phyloP scores from a whole-genome alignment of 768 basidiomycete genomes.

The Clavaria fumosa region DNA sequence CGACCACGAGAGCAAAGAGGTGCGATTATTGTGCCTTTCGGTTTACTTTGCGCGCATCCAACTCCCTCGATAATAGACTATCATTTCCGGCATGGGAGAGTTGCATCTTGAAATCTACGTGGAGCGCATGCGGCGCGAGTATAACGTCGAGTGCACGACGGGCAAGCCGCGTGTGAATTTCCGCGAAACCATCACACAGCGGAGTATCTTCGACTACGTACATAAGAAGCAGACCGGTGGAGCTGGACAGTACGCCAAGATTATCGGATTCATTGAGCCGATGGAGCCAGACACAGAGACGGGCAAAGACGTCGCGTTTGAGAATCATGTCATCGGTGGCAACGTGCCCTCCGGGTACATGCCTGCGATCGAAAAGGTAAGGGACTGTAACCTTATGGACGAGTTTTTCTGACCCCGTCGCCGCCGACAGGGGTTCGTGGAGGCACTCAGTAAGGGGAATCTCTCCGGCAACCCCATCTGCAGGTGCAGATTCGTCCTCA shows the following conservation, averaged over 20 bases:
- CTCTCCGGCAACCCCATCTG: slow-evolving; percentile 79
- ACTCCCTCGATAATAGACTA: slow-evolving; percentile 43
- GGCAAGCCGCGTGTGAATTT: slow-evolving; percentile 96
- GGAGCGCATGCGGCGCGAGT: slow-evolving; percentile 97
- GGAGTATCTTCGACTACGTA: slow-evolving; percentile 73
- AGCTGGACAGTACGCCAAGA: slow-evolving; percentile 90
- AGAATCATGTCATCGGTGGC: slow-evolving; percentile 80
- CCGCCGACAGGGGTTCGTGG: slow-evolving; percentile 67
- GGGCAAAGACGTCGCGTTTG: slow-evolving; percentile 73
- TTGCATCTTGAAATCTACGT: slow-evolving; percentile 98
- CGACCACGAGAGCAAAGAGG: slow-evolving; percentile 89
- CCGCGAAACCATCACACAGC: slow-evolving; percentile 82
- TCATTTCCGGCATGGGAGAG: slow-evolving; percentile 99
- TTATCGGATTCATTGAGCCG: slow-evolving; percentile 83
- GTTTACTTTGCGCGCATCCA: neutral
- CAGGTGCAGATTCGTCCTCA: slow-evolving; percentile 73
- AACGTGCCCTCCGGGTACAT: slow-evolving; percentile 86
- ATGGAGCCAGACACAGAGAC: slow-evolving; percentile 61
- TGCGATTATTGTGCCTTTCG: slow-evolving; percentile 14
- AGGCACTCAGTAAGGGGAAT: slow-evolving; percentile 83
- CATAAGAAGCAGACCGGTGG: slow-evolving; percentile 99
- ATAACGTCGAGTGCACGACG: slow-evolving; percentile 83
- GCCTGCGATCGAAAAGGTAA: slow-evolving; percentile 86
- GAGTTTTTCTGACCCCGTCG: neutral
- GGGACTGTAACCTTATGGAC: slow-evolving; percentile 6